Evolutionary conservation across 352 stramenopile genomes (phyloP), one percentile per base, ranked within the genome.

Genomic region (Aphanomyces astaci): DNA sequence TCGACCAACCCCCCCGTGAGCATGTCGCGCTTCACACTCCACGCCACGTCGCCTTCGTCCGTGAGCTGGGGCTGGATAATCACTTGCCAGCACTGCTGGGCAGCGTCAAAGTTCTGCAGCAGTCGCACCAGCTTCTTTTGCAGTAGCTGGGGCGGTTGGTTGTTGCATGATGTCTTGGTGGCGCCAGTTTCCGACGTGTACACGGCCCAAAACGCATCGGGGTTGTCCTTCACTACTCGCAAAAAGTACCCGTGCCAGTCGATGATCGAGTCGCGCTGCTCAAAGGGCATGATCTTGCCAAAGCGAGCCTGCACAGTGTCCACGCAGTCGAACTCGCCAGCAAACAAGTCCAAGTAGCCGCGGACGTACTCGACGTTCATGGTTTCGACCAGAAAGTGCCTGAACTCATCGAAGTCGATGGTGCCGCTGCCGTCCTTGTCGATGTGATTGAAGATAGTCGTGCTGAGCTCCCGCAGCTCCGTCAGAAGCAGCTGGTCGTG

Each of bases 321-420:
- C 24, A 78, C 76, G 15, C 78, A 86, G 54, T 84, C 76, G 39
- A 88, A 91, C 49, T 91, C 82, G 30, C 82, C 81, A 22, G 80
- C 82, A 9, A 79, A 82, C 30, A 91, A 62, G 48, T 91, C 86
- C 15, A 91, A 71, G 45, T 80, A 81, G 9, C 82, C 82, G 53
- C 66, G 81, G 7, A 91, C 70, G 31, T 71, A 51, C 15, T 64
- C 49, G 3, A 64, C 53, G 40, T 64, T 64, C 64, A 71, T 64
- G 7, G 64, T 71, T 85, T 79, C 5, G 75, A 76, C 55, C 84
- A 75, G 65, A 19, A 77, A 91, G 19, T 88, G 84, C 24, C 96
- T 76, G 55, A 98, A 95, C 69, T 98, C 94, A 32, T 98, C 90
- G 71, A 98, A 98, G 72, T 98, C 94, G 28, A 98, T 88, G 53